Conservation (phyloP, 2,329 filamentous ascomycete species). For the Coniella vitis region DNA sequence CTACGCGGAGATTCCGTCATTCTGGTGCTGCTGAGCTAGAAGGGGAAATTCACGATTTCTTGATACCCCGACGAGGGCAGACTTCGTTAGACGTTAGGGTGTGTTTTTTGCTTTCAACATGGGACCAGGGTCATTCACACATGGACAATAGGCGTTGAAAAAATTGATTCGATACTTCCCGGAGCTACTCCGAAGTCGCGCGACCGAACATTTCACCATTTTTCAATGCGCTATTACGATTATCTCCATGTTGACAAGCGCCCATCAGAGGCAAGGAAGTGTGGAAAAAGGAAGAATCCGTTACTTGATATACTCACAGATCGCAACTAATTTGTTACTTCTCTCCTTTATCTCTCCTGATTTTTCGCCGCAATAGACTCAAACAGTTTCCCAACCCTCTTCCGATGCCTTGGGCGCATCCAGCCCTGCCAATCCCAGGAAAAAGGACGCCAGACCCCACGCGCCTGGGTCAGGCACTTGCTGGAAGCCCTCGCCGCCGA, state of each 20-base stretch:
- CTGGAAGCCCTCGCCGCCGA: conserved; percentile 68
- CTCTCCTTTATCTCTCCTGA: neutral
- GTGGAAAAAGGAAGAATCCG: neutral
- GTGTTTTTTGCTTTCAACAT: conserved; percentile 14
- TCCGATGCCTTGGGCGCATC: conserved; percentile 35
- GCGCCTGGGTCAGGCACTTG: conserved; percentile 65
- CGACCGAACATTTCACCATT: neutral
- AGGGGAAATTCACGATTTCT: conserved; percentile 8
- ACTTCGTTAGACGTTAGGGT: conserved; percentile 12
- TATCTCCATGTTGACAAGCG: neutral
- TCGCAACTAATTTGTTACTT: neutral
- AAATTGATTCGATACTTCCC: conserved; percentile 14
- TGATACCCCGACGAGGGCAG: conserved; percentile 14
- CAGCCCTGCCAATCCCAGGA: conserved; percentile 62
- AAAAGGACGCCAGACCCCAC: conserved; percentile 69
- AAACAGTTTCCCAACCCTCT: conserved; percentile 29
- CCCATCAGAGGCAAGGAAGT: neutral
- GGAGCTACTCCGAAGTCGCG: conserved; percentile 4
- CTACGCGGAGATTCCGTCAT: conserved; percentile 83
- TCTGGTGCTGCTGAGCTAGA: conserved; percentile 70
- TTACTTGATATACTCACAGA: neutral
- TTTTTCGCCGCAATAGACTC: neutral
- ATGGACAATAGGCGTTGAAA: conserved; percentile 17
- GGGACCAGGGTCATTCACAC: conserved; percentile 16
- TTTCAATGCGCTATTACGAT: neutral